Evolutionary conservation across 2,329 filamentous ascomycete genomes (phyloP).

Genomic region (Alternaria ventricosa): DNA sequence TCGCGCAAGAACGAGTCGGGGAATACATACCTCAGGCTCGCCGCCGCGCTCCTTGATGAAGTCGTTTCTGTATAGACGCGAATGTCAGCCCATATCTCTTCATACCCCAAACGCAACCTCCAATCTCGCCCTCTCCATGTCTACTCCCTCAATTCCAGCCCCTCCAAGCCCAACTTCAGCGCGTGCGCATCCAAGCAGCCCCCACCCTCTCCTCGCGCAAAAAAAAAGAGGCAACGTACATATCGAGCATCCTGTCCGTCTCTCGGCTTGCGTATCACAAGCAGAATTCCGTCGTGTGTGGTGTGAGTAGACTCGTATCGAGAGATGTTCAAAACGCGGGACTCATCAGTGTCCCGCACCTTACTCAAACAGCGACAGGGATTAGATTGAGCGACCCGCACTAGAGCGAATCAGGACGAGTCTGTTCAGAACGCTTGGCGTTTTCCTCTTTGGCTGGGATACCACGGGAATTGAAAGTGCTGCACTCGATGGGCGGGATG

Average conservation of each 20-base stretch:
- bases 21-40: constrained; percentile 68
- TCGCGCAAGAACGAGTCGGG: neutral
- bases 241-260: constrained; percentile 39
- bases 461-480: neutral
- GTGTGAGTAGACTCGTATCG: constrained; percentile 7
- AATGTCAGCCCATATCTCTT: constrained; percentile 17
- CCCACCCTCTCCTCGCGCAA: neutral
- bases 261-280: neutral
- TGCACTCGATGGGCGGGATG: constrained; percentile 1
- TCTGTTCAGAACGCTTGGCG: neutral
- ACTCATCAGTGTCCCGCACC: constrained; percentile 15
- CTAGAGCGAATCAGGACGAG: neutral
- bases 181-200: neutral
- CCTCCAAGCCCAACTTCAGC: constrained; percentile 1
- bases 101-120: neutral
- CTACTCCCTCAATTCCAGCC: neutral
- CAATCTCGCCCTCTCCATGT: neutral
- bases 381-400: constrained; percentile 8
- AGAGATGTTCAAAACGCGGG: constrained; percentile 6
- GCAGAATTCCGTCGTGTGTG: constrained; percentile 22
- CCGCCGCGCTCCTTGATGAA: constrained; percentile 80
- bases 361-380: constrained; percentile 9
- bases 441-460: neutral
- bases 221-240: constrained; percentile 20
- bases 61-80: constrained; percentile 52